Evolutionary conservation across 805 yeast genomes (phyloP), one percentile per base, ranked within the genome.

Genomic region (Vanderwaltozyma tropicalis): DNA sequence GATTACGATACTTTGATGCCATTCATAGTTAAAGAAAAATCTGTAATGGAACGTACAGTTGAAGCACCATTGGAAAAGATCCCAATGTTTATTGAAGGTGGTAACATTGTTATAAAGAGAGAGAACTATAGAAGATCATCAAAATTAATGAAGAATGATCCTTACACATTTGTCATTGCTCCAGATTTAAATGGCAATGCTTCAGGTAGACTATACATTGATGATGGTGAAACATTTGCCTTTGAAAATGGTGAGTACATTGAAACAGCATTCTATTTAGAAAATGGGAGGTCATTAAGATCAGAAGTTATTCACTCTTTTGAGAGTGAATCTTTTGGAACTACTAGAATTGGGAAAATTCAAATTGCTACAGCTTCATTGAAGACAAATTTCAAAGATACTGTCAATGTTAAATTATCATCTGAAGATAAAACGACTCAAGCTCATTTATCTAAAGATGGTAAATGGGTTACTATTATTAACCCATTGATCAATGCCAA

Each of bases 61-160:
- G 60, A 59, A 16, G 69, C 78, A 0, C 67, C 72, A 3, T 57
- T 88, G 35, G 62, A 68, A 5, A 75, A 74, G 35, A 73, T 84
- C 14, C 96, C 97, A 0, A 67, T 83, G 32, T 71, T 72, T 22
- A 59, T 81, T 14, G 76, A 77, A 50, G 92, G 94, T n/a, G 97
- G 97, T 0, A 69, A 78, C 25, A 72, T 89, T 12, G 54, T 81
- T 18, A 65, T 80, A 13, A 70, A 76, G 27, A 80, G 79, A 43
- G 82, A 78, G 35, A 72, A 94, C 45, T 72, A 76, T 46, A 76
- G 98, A 55, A 72, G 97, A 45, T 82, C 95, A 0, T 62, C 94
- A 3, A 76, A 69, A 52, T 62, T 83, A 44, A 84, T 82, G 89
- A 63, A 55, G 19, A 62, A 69, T 44, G 97, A 88, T 55, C 95